Evolutionary conservation across 2,329 filamentous ascomycete genomes (phyloP).

Genomic region (Clarireedia hainanense): DNA sequence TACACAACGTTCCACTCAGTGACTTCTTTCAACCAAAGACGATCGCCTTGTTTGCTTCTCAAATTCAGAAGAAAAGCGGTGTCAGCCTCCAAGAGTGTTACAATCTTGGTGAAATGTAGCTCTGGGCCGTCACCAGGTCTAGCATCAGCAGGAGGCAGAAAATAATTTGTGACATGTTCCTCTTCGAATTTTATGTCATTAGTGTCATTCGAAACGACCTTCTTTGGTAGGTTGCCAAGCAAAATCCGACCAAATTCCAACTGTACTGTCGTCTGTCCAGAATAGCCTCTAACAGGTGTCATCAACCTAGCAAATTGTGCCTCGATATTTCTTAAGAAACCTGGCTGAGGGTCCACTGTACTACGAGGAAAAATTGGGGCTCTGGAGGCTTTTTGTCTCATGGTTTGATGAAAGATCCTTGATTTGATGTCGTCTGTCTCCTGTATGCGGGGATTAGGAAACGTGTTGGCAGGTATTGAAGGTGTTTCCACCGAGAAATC

Average conservation of each 20-base stretch:
- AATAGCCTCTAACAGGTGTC: conserved; percentile 17
- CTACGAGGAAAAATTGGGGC: neutral
- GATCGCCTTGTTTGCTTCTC: conserved; percentile 13
- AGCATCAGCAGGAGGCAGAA: conserved; percentile 1
- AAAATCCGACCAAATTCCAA: conserved; percentile 27
- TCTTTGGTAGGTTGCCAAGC: conserved; percentile 10
- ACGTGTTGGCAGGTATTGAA: neutral
- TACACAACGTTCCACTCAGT: conserved; percentile 21
- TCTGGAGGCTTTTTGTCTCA: conserved; percentile 18
- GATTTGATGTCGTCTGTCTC: conserved; percentile 11
- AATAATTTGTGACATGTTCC: neutral
- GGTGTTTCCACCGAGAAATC: neutral
- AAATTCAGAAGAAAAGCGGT: conserved; percentile 19
- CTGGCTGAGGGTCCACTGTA: conserved; percentile 5
- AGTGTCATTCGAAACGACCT: conserved; percentile 10
- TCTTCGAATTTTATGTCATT: neutral
- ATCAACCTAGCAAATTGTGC: conserved; percentile 17
- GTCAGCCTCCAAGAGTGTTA: conserved; percentile 22
- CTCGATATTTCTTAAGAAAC: conserved; percentile 16
- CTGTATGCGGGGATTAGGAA: conserved; percentile 5
- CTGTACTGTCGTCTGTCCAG: conserved; percentile 19
- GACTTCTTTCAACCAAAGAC: conserved; percentile 19
- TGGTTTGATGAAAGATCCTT: conserved; percentile 20
- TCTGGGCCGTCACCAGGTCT: conserved; percentile 1
- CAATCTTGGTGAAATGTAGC: conserved; percentile 22